These are phyloP conservation scores for Pleurozium schreberi DNA, from an alignment of 225 moss, liverwort and hornwort species.

Conservation along the genomic window DNA sequence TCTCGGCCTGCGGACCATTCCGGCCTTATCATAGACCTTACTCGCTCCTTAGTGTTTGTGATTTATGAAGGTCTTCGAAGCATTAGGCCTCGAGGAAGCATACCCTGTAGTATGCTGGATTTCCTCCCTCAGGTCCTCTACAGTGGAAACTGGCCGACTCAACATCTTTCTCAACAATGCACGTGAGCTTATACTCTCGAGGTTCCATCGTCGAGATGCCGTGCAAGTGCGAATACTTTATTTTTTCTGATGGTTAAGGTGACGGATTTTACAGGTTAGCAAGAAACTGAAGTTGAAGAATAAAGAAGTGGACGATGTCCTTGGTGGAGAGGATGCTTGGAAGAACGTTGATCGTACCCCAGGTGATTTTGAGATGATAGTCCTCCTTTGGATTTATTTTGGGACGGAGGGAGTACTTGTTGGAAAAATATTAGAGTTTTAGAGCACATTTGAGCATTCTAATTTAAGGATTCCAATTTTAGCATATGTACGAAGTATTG, in stretches of 20 bases:
- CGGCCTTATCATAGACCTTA: neutral
- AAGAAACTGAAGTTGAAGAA: constrained; percentile 73
- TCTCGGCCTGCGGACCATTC: too few species aligned
- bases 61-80: neutral
- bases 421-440: too few species aligned
- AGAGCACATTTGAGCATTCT: too few species aligned
- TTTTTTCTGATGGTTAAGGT: neutral
- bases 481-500: too few species aligned
- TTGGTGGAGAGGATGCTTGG: constrained; percentile 97
- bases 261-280: constrained; percentile 46
- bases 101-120: neutral
- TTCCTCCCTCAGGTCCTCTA: neutral
- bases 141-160: neutral
- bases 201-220: neutral
- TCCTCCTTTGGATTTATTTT: neutral
- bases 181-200: neutral
- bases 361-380: constrained; percentile 22
- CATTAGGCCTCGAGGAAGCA: neutral
- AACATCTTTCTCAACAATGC: neutral
- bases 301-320: constrained; percentile 93
- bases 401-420: too few species aligned
- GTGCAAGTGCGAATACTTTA: neutral
- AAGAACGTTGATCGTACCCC: constrained; percentile 94
- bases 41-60: neutral
- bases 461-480: too few species aligned